A percentile compares a stretch with the other conserved stretches of the same genome.
These are phyloP conservation scores for Trichoderma brevicompactum DNA, from an alignment of 2,329 filamentous ascomycete genomes.

Conservation along the genomic window DNA sequence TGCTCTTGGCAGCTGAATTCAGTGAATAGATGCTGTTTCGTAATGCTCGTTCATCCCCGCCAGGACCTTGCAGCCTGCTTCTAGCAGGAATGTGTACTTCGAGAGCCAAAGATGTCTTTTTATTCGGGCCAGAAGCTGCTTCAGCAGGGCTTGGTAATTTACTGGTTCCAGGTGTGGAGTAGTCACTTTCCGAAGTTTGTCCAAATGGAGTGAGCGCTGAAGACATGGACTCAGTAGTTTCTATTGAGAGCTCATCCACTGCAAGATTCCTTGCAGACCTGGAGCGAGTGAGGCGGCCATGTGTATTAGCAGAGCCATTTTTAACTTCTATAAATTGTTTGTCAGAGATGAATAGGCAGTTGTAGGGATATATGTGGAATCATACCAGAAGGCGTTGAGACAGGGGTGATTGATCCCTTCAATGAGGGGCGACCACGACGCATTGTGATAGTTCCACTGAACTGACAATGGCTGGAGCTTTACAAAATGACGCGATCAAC, in stretches of 20 bases:
- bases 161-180: constrained; percentile 46
- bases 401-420: constrained; percentile 31
- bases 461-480: background rate
- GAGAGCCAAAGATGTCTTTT: constrained; percentile 31
- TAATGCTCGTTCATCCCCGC: constrained; percentile 40
- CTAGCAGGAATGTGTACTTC: constrained; percentile 40
- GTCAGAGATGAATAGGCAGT: background rate
- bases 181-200: constrained; percentile 40
- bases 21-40: constrained; percentile 54
- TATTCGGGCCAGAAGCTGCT: constrained; percentile 24
- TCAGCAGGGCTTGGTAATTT: constrained; percentile 43
- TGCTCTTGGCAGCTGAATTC: constrained; percentile 51
- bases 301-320: background rate
- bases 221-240: constrained; percentile 40
- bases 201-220: constrained; percentile 41
- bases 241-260: background rate
- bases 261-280: constrained; percentile 32
- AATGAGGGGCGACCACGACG: constrained; percentile 39
- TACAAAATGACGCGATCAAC: too few species aligned
- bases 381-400: constrained; percentile 33
- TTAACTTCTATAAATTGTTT: background rate
- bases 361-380: background rate
- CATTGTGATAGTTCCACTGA: constrained; percentile 34
- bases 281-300: constrained; percentile 38
- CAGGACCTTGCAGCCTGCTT: constrained; percentile 26